Conservation (phyloP, 805 yeast species). For the Wickerhamomyces subpelliculosus region DNA sequence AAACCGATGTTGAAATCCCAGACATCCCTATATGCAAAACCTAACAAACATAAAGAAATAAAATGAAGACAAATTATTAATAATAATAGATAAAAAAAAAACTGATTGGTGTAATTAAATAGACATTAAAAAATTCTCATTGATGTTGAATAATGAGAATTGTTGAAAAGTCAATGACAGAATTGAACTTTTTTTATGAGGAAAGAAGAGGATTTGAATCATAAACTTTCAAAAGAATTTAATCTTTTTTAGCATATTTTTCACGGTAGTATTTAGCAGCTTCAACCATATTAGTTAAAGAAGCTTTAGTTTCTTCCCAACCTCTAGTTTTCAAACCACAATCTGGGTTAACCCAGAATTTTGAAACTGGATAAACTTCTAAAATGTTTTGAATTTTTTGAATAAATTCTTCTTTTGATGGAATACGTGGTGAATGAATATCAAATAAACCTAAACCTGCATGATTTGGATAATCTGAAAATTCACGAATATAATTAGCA, state of each 20-base stretch:
- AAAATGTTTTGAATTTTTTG: slow-evolving; percentile 89
- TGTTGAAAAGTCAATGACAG: slow-evolving; percentile 3
- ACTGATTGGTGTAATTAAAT: slow-evolving; percentile 2
- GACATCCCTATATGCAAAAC: slow-evolving; percentile 20
- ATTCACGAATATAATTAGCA: slow-evolving; percentile 96
- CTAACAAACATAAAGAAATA: slow-evolving; percentile 14
- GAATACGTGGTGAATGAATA: slow-evolving; percentile 99
- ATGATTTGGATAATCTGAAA: slow-evolving; percentile 98
- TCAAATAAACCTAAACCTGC: slow-evolving; percentile 99
- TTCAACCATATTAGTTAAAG: slow-evolving; percentile 97
- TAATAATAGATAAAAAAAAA: slow-evolving; percentile 3
- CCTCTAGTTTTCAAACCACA: slow-evolving; percentile 99
- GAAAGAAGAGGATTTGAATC: neutral
- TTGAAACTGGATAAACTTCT: slow-evolving; percentile 95
- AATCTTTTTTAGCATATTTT: slow-evolving; percentile 23
- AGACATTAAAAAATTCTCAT: slow-evolving; percentile 5
- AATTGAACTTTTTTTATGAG: slow-evolving; percentile 2
- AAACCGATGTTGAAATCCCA: slow-evolving; percentile 44
- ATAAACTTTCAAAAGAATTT: neutral
- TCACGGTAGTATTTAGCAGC: slow-evolving; percentile 96
- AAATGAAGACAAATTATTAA: slow-evolving; percentile 8
- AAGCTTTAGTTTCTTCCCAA: slow-evolving; percentile 94
- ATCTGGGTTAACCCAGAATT: slow-evolving; percentile 99
- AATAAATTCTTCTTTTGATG: slow-evolving; percentile 94
- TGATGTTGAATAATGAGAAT: slow-evolving; percentile 19